Evolutionary conservation across 2,329 filamentous ascomycete genomes (phyloP), one percentile per base, ranked within the genome.

Genomic region (Septoria linicola): DNA sequence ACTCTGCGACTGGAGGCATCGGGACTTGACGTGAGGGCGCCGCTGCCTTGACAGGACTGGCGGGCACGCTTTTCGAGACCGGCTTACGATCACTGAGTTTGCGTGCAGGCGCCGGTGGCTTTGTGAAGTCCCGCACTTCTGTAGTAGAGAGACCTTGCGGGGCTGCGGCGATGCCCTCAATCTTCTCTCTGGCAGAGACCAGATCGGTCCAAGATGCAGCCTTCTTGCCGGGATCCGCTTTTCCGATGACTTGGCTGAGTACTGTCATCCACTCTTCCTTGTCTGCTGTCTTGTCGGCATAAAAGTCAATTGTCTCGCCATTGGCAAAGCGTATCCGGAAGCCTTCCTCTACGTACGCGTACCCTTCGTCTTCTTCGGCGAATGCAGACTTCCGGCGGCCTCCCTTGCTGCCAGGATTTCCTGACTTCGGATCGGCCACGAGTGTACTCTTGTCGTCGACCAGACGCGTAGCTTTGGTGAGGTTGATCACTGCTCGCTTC

Each of bases 271-370:
- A 99, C 48, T 84, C 87, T 39, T 96, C 89, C 73, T 97, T 99
- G 66, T 93, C 87, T 32, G 82, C 82, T 1, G 85, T 81, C 25
- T 83, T 91, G 71, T 97, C 92, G 66, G 92, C 93, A 67, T 99
- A 97, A 70, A 97, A 97, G 76, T 97, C 92, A 67, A 99, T 99
- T 58, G 96, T 84, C 73, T 99, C 93, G 55, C 93, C 93, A 66
- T 99, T 99, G 68, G 89, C 95, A 73, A 99, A 99, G 51, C 92
- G 89, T 68, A 99, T 95, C 34, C 93, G 89, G 85, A 99, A 99
- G 2, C 93, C 93, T 69, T 99, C 93, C 70, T 99, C 93, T 46
- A 99, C 92, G 69, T 99, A 99, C 88, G 96, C 96, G 76, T 99
- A 99, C 35, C 93, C 93, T 68, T 99, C 93, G 72, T 99, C 93